Evolutionary conservation across 2,329 filamentous ascomycete species (phyloP).

Genomic region (Diaporthe batatas): DNA sequence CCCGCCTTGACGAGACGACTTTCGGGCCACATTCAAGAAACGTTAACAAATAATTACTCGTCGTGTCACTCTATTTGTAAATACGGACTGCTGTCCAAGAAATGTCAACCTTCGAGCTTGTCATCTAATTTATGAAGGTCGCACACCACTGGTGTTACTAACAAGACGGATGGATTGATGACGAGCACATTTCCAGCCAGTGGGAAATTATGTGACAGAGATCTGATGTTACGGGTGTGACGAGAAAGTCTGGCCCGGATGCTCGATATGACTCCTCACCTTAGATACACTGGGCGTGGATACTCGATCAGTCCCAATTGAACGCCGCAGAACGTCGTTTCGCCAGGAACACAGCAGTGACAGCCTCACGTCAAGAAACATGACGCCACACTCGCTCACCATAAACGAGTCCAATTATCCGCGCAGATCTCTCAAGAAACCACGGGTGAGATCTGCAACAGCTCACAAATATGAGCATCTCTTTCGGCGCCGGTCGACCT

Average conservation of each 20-base stretch:
- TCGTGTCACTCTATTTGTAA: neutral
- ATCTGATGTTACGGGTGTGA: neutral
- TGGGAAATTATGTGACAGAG: no score
- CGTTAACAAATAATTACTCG: neutral
- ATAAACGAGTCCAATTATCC: no score
- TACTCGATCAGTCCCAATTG: neutral
- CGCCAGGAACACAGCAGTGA: no score
- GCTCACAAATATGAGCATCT: neutral
- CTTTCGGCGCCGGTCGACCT: neutral
- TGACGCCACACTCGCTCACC: no score
- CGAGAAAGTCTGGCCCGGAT: no score
- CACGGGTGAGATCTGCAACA: neutral
- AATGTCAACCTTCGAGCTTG: no score
- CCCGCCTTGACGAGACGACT: neutral
- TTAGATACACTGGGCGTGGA: neutral
- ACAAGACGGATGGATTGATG: no score
- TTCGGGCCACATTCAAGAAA: no score
- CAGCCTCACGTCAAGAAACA: no score
- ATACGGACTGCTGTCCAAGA: accelerated
- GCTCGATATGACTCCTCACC: accelerated
- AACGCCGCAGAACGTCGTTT: no score
- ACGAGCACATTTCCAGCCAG: neutral
- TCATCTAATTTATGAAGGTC: neutral
- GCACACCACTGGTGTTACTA: neutral
- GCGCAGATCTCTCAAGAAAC: neutral